phyloP scores from a whole-genome alignment of 192 early-diverging fungal genomes.

The Spinellus fusiger region DNA sequence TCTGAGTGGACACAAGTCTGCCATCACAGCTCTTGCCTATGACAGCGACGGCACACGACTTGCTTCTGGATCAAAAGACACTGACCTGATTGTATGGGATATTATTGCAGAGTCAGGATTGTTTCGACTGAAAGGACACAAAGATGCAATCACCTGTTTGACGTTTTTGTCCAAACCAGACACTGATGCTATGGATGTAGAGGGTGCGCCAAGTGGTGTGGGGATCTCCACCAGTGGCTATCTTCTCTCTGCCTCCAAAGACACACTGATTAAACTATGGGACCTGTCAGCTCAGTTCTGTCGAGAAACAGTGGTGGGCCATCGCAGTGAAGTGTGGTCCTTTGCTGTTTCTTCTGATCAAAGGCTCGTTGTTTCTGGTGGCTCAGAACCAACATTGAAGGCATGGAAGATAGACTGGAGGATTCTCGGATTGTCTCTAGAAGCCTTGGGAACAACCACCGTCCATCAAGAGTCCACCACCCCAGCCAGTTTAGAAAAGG shows the following conservation, averaged over 20 bases:
- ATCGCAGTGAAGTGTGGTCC: slow-evolving; percentile 93
- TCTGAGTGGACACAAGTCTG: slow-evolving; percentile 87
- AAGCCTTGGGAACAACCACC: slow-evolving; percentile 38
- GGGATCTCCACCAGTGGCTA: slow-evolving; percentile 55
- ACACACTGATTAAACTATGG: slow-evolving; percentile 95
- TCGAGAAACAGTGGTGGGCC: slow-evolving; percentile 87
- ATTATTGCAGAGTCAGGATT: slow-evolving; percentile 85
- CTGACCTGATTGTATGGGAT: slow-evolving; percentile 95
- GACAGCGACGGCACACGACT: slow-evolving; percentile 75
- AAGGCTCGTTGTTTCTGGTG: slow-evolving; percentile 74
- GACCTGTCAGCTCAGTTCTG: slow-evolving; percentile 92
- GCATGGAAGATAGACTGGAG: slow-evolving; percentile 81
- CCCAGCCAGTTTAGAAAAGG: slow-evolving; percentile 45
- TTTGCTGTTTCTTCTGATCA: slow-evolving; percentile 64
- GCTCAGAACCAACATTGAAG: slow-evolving; percentile 76
- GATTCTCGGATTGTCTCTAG: slow-evolving; percentile 37
- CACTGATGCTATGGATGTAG: neutral
- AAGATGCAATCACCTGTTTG: slow-evolving; percentile 85
- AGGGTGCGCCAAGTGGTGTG: slow-evolving; percentile 19
- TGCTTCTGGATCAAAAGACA: slow-evolving; percentile 89
- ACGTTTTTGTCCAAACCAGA: slow-evolving; percentile 47
- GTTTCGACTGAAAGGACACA: slow-evolving; percentile 87
- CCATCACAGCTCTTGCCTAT: slow-evolving; percentile 80
- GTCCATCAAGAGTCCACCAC: slow-evolving; percentile 5
- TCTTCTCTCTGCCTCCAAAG: slow-evolving; percentile 87